These are phyloP conservation scores for Kwoniella dejecticola DNA, from an alignment of 768 basidiomycete species.

Conservation along the genomic window DNA sequence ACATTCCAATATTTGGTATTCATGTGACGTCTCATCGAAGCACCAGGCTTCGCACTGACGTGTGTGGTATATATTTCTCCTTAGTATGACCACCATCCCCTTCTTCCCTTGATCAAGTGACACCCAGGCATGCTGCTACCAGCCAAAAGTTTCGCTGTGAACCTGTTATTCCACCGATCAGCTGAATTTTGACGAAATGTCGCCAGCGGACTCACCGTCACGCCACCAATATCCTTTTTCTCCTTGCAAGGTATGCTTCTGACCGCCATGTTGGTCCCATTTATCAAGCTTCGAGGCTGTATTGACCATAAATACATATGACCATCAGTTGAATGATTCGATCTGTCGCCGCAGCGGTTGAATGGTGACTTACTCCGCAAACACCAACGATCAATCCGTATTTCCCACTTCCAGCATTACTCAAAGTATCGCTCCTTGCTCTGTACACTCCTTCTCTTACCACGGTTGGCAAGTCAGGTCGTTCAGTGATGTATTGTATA, in stretches of 20 bases:
- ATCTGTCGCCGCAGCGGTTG: not conserved
- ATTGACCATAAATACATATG: not conserved
- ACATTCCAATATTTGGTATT: too few relatives aligned
- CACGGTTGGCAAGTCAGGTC: conserved; percentile 10
- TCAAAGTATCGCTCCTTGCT: conserved; percentile 3
- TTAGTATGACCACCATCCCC: too few relatives aligned
- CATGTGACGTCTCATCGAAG: too few relatives aligned
- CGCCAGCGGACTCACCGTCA: not conserved
- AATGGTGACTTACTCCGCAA: conserved; percentile 10
- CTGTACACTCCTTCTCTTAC: not conserved
- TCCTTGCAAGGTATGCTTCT: conserved; percentile 14
- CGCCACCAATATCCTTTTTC: conserved; percentile 12
- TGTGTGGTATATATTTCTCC: too few relatives aligned
- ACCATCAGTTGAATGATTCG: not conserved
- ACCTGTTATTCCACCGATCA: too few relatives aligned
- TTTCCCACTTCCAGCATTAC: not conserved
- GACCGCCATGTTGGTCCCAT: conserved; percentile 1
- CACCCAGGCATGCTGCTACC: too few relatives aligned
- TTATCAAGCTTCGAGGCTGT: conserved; percentile 9
- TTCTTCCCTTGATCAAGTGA: too few relatives aligned
- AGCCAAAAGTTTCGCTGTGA: conserved; percentile 17
- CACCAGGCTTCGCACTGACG: too few relatives aligned
- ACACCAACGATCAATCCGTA: conserved; percentile 12
- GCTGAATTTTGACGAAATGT: too few relatives aligned
- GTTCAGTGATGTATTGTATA: conserved; percentile 7